Evolutionary conservation across 1,139 yeast species (phyloP).

Genomic region (Kodamaea sp.): DNA sequence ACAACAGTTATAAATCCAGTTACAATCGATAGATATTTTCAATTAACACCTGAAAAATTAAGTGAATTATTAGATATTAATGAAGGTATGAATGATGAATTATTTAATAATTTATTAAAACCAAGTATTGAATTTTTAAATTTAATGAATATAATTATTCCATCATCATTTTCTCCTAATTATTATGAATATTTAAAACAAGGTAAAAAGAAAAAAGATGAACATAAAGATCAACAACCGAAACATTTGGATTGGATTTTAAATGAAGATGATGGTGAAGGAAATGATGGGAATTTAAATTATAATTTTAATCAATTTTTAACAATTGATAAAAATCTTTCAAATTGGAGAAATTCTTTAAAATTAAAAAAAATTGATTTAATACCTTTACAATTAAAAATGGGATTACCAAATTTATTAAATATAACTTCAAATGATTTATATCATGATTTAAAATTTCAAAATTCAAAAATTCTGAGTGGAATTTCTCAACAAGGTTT

Average conservation of each 20-base stretch:
- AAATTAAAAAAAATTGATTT: conserved; percentile 29
- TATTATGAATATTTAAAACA: conserved; percentile 45
- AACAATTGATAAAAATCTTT: conserved; percentile 42
- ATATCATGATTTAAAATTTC: conserved; percentile 29
- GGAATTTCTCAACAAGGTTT: conserved; percentile 31
- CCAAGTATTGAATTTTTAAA: conserved; percentile 48
- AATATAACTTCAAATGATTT: conserved; percentile 25
- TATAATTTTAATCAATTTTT: conserved; percentile 45
- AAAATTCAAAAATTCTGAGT: conserved; percentile 12
- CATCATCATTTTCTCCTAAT: conserved; percentile 48
- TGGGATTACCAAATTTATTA: conserved; percentile 35
- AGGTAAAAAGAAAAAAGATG: conserved; percentile 19
- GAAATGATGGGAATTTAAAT: conserved; percentile 49
- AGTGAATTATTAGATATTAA: conserved; percentile 30
- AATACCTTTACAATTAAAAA: conserved; percentile 28
- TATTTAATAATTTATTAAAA: conserved; percentile 37
- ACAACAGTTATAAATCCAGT: conserved; percentile 50
- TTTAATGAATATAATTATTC: conserved; percentile 44
- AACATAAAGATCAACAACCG: conserved; percentile 21
- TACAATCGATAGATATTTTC: conserved; percentile 46
- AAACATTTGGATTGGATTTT: conserved; percentile 44
- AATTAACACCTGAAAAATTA: conserved; percentile 46
- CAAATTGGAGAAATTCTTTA: conserved; percentile 42
- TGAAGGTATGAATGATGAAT: conserved; percentile 27
- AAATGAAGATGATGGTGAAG: conserved; percentile 50